phyloP scores from a whole-genome alignment of 805 yeast species.

The Candida argentea region DNA sequence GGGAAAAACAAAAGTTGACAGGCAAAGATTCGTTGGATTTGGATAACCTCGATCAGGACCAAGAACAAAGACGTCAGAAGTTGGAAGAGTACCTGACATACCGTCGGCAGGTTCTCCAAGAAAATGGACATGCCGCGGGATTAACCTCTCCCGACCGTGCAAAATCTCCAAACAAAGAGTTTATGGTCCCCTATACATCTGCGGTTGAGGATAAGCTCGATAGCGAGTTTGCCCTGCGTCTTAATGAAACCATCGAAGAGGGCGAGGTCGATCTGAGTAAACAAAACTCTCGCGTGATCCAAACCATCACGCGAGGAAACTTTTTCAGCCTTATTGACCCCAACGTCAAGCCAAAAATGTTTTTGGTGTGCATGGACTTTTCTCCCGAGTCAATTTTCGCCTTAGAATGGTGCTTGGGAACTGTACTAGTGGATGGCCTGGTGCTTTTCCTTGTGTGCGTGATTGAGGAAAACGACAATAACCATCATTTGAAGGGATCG shows the following conservation, averaged over 20 bases:
- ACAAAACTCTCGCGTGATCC: conserved; percentile 48
- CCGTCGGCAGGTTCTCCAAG: conserved; percentile 50
- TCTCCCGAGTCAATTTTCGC: conserved; percentile 79
- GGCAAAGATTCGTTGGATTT: conserved; percentile 36
- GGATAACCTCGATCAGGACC: conserved; percentile 36
- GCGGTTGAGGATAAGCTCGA: conserved; percentile 59
- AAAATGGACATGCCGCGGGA: conserved; percentile 15
- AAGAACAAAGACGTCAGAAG: conserved; percentile 37
- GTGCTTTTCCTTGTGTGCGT: conserved; percentile 65
- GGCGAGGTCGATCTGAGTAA: conserved; percentile 47
- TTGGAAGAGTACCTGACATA: conserved; percentile 49
- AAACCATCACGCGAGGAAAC: conserved; percentile 62
- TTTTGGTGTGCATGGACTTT: conserved; percentile 70
- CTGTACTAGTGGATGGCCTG: conserved; percentile 73
- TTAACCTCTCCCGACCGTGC: conserved; percentile 2
- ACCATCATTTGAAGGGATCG: conserved; percentile 33
- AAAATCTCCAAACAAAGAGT: conserved; percentile 13
- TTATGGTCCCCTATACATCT: conserved; percentile 55
- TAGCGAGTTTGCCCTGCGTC: conserved; percentile 44
- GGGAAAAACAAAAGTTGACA: conserved; percentile 29
- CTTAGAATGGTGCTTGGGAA: conserved; percentile 80
- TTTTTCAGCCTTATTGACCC: conserved; percentile 44
- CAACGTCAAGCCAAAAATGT: conserved; percentile 43
- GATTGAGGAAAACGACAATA: conserved; percentile 36
- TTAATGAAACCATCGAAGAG: conserved; percentile 43